Evolutionary conservation across 208 protist genomes (phyloP).

Genomic region (Sergeia podlipaevii): DNA sequence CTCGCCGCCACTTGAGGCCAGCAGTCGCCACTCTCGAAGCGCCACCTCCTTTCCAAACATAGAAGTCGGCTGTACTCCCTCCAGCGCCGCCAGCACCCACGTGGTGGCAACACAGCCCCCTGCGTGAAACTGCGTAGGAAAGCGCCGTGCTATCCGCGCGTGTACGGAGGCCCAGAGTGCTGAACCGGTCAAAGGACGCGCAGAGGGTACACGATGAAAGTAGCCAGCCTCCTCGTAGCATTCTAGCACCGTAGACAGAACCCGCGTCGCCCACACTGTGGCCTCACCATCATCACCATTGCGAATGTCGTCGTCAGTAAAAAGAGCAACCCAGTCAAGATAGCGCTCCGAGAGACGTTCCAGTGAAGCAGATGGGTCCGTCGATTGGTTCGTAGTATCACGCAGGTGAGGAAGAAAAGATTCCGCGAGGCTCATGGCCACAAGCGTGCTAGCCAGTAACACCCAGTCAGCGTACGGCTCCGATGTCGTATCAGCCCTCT

Average conservation of each 20-base stretch:
- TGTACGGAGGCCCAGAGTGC: slow-evolving; percentile 42
- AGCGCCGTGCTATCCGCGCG: slow-evolving; percentile 12
- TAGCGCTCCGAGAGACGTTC: no score
- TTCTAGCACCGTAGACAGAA: slow-evolving; percentile 17
- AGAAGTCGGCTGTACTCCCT: slow-evolving; percentile 21
- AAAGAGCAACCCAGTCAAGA: no score
- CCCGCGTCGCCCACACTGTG: no score
- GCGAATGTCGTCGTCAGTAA: no score
- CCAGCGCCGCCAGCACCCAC: slow-evolving; percentile 33
- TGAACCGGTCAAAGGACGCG: slow-evolving; percentile 26
- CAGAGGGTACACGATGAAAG: slow-evolving; percentile 17
- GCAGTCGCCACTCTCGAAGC: background rate
- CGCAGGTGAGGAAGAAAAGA: no score
- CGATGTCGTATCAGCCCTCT: no score
- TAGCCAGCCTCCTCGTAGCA: slow-evolving; percentile 28
- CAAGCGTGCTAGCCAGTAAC: no score
- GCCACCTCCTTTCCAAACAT: slow-evolving; percentile 16
- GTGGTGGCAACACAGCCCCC: slow-evolving; percentile 36
- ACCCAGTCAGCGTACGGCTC: no score
- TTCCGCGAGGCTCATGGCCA: no score
- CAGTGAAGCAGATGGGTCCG: no score
- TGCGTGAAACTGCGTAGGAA: slow-evolving; percentile 55
- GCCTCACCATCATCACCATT: no score
- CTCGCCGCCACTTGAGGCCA: background rate
- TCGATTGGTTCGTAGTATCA: no score